These are phyloP conservation scores for Podospora australis DNA, from an alignment of 495 filamentous ascomycete genomes.

Conservation along the genomic window DNA sequence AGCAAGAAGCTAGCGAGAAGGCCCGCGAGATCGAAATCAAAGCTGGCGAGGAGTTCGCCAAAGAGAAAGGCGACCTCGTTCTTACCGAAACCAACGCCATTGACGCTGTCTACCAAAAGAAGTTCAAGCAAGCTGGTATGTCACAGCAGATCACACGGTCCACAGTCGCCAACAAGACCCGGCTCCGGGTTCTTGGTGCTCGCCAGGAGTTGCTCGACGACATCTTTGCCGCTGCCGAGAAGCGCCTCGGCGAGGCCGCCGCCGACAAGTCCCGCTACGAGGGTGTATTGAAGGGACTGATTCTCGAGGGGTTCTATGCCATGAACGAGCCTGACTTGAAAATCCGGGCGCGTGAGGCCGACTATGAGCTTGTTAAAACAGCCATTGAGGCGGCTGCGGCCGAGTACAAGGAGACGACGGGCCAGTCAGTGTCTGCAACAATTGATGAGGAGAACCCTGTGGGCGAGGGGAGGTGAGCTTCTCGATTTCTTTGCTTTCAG, in stretches of 20 bases:
- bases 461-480: conserved; percentile 77
- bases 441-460: conserved; percentile 75
- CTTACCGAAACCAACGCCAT: conserved; percentile 89
- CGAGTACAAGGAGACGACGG: conserved; percentile 73
- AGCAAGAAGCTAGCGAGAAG: conserved; percentile 95
- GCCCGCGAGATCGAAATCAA: conserved; percentile 94
- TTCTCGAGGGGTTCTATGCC: conserved; percentile 86
- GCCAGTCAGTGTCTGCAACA: conserved; percentile 51
- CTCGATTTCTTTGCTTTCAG: conserved; percentile 3
- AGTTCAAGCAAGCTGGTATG: conserved; percentile 95
- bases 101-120: conserved; percentile 89
- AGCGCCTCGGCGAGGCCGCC: conserved; percentile 56
- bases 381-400: conserved; percentile 66
- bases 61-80: conserved; percentile 97
- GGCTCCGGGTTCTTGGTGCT: conserved; percentile 76
- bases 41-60: conserved; percentile 96
- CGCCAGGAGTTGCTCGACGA: conserved; percentile 85
- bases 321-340: conserved; percentile 71
- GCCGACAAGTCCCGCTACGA: conserved; percentile 70
- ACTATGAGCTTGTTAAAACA: conserved; percentile 64
- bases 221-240: conserved; percentile 76
- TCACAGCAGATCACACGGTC: conserved; percentile 95
- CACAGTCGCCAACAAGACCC: conserved; percentile 89
- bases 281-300: conserved; percentile 63
- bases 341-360: conserved; percentile 70